Evolutionary conservation across 164 flowering plant species (phyloP).

Genomic region (Cinnamomum micranthum): DNA sequence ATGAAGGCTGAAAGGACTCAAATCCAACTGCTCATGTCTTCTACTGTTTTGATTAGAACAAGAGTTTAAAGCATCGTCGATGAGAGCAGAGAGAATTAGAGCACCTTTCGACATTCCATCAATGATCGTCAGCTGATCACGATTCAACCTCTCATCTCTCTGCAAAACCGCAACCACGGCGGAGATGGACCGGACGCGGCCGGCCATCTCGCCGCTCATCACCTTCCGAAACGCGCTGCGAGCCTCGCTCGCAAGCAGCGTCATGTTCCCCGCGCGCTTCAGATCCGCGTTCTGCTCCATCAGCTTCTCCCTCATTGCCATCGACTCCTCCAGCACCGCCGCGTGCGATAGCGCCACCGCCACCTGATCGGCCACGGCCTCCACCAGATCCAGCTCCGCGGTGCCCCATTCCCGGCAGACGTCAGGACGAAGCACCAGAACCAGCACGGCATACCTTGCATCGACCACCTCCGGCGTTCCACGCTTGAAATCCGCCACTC

Average conservation of each 20-base stretch:
- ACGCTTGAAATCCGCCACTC: slow-evolving; percentile 28
- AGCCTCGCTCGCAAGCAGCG: slow-evolving; percentile 61
- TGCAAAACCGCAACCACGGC: slow-evolving; percentile 51
- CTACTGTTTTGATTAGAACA: slow-evolving; percentile 26
- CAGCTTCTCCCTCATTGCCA: slow-evolving; percentile 48
- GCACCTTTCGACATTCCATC: slow-evolving; percentile 50
- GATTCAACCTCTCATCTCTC: slow-evolving; percentile 24
- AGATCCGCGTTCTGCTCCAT: slow-evolving; percentile 44
- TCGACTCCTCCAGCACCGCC: slow-evolving; percentile 60
- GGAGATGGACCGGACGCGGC: slow-evolving; percentile 48
- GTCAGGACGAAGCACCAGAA: slow-evolving; percentile 22
- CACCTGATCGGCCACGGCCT: slow-evolving; percentile 35
- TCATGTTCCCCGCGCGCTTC: slow-evolving; percentile 41
- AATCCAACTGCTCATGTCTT: slow-evolving; percentile 6
- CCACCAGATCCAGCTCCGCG: slow-evolving; percentile 30
- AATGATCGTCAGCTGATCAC: slow-evolving; percentile 28
- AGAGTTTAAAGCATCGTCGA: slow-evolving; percentile 42
- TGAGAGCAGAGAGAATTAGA: slow-evolving; percentile 45
- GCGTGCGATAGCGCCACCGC: slow-evolving; percentile 82
- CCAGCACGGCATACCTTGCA: slow-evolving; percentile 24
- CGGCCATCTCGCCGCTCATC: slow-evolving; percentile 56
- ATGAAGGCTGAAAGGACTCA: slow-evolving; percentile 37
- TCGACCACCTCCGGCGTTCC: slow-evolving; percentile 27
- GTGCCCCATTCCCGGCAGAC: slow-evolving; percentile 15
- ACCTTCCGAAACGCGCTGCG: slow-evolving; percentile 48